Conservation (phyloP, 2,329 filamentous ascomycete species). For the Aspergillus sp. region DNA sequence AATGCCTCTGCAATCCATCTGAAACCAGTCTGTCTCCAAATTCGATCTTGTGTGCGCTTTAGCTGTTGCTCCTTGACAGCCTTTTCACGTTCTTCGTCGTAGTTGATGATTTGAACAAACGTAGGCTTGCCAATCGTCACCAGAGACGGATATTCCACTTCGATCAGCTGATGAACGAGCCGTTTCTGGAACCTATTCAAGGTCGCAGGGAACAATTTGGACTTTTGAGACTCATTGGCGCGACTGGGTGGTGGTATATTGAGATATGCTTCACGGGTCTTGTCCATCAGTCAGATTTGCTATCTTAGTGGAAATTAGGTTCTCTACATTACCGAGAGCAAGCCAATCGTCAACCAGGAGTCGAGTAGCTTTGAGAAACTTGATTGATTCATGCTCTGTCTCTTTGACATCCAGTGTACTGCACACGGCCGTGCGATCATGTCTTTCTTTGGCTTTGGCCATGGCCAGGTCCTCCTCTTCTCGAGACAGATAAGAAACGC, state of each 20-base stretch:
- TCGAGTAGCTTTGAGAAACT: slow-evolving; percentile 46
- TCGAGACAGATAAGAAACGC: slow-evolving; percentile 60
- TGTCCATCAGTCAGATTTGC: slow-evolving; percentile 1
- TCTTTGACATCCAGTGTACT: slow-evolving; percentile 47
- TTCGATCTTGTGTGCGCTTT: slow-evolving; percentile 19
- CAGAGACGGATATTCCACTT: slow-evolving; percentile 50
- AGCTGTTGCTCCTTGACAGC: slow-evolving; percentile 22
- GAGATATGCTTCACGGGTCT: slow-evolving; percentile 33
- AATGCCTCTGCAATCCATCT: slow-evolving; percentile 46
- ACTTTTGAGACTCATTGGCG: slow-evolving; percentile 10
- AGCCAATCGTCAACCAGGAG: slow-evolving; percentile 46
- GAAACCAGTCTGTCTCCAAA: slow-evolving; percentile 37
- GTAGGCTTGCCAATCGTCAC: slow-evolving; percentile 31
- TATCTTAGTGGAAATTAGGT: neutral
- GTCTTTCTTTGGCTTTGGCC: slow-evolving; percentile 40
- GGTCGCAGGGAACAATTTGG: slow-evolving; percentile 15
- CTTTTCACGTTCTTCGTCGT: slow-evolving; percentile 32
- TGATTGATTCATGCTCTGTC: slow-evolving; percentile 49
- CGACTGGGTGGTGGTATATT: slow-evolving; percentile 39
- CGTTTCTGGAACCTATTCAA: slow-evolving; percentile 60
- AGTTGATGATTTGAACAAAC: slow-evolving; percentile 38
- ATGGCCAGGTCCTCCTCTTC: slow-evolving; percentile 51
- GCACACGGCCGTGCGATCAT: slow-evolving; percentile 23
- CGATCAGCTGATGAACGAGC: slow-evolving; percentile 62
- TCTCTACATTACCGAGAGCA: slow-evolving; percentile 17